Base-by-base conservation (phyloP, 2,329 filamentous ascomycete genomes). In the Triangularia verruculosa region DNA sequence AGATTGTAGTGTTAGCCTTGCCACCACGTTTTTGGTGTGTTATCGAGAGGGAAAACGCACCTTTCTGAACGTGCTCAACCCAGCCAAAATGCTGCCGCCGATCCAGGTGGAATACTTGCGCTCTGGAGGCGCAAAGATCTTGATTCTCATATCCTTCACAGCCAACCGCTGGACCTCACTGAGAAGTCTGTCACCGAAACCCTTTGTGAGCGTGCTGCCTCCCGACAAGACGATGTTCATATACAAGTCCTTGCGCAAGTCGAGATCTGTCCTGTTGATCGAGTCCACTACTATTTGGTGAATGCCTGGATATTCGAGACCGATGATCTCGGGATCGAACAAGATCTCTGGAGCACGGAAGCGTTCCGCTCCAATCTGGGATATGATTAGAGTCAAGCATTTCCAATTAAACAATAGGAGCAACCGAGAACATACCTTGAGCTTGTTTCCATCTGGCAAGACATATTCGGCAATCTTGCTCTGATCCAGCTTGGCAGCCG, bases 71-170 rank as follows among this genome's bases (percentile, higher is more conserved):
- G 95, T 99, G 81, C 94, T 98, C 77, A 99, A 79, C 6, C 95
- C 94, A 32, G 95, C 95, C 69, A 99, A 82, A 78, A 99, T 99
- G 77, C 95, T 97, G 62, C 95, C 95, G 68, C 95, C 95, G 71
- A 98, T 98, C 95, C 95, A 99, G 30, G 95, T 99, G 67, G 93
- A 97, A 81, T 98, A 99, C 89, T 99, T 99, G 84, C 95, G 92
- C 91, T 99, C 95, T 74, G 95, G 95, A 75, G 95, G 95, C 85
- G 95, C 95, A 80, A 99, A 98, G 84, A 99, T 99, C 83, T 97
- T 97, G 81, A 99, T 98, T 73, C 93, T 88, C 94, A 97, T 99
- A 76, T 99, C 95, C 83, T 97, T 97, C 71, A 98, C 93, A 11
- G 95, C 95, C 72, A 98, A 81, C 75, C 89, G 85, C 79, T 97